phyloP scores from a whole-genome alignment of 2,329 filamentous ascomycete species.

The Phyllosticta citrichinensis region DNA sequence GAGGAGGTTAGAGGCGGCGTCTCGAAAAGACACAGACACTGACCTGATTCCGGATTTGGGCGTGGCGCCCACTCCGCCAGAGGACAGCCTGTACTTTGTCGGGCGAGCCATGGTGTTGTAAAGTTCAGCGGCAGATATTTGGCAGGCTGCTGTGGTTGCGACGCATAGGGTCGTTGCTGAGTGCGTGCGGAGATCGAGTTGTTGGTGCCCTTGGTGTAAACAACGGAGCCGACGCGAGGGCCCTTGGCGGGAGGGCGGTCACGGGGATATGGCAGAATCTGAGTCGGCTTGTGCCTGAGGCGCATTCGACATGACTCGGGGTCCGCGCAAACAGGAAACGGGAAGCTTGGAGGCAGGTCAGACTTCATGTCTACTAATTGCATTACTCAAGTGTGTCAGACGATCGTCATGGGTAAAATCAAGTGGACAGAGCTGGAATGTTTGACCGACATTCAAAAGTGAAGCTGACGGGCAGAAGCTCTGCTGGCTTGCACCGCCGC shows the following conservation, averaged over 20 bases:
- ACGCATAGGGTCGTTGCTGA: background rate
- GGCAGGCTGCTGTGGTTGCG: background rate
- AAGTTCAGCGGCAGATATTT: background rate
- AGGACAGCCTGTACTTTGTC: background rate
- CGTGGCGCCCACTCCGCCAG: background rate
- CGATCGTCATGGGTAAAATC: no score
- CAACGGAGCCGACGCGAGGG: background rate
- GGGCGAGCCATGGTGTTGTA: background rate
- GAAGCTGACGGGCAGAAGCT: background rate
- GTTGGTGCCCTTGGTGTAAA: background rate
- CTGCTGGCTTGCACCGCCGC: background rate
- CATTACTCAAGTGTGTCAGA: no score
- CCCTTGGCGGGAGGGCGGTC: background rate
- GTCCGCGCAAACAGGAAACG: no score
- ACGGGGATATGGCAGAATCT: no score
- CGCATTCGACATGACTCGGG: no score
- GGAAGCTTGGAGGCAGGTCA: no score
- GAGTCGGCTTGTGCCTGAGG: no score
- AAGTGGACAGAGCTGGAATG: no score
- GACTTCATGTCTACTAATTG: no score
- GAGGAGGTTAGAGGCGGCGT: constrained; percentile 3
- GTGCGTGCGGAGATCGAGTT: background rate
- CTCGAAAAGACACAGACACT: background rate
- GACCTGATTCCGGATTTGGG: constrained; percentile 4
- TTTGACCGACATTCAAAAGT: background rate